phyloP scores from a whole-genome alignment of 2,329 filamentous ascomycete genomes.

The Fusarium anguioides region DNA sequence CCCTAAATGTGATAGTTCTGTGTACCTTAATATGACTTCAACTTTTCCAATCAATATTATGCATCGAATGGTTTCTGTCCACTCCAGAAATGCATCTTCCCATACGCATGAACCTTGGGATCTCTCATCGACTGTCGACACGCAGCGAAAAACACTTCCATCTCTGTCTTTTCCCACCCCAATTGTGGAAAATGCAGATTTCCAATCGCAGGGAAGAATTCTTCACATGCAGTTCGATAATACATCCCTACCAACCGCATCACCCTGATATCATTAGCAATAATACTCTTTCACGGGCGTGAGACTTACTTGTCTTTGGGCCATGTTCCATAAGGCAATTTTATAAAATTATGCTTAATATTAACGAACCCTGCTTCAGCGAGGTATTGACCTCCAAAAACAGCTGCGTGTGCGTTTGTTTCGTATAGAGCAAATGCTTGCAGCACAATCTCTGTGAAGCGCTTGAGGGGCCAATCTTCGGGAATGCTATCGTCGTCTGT shows the following conservation, averaged over 20 bases:
- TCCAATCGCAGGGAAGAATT: constrained; percentile 56
- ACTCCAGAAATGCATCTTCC: constrained; percentile 58
- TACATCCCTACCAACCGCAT: constrained; percentile 56
- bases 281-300: rapidly evolving
- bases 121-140: constrained; percentile 49
- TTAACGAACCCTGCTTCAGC: constrained; percentile 54
- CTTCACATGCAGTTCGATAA: constrained; percentile 54
- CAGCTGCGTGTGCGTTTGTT: constrained; percentile 53
- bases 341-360: constrained; percentile 52
- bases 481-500: constrained; percentile 52
- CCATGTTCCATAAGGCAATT: constrained; percentile 60
- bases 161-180: constrained; percentile 51
- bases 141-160: constrained; percentile 49
- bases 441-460: constrained; percentile 50
- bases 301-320: constrained; percentile 54
- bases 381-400: constrained; percentile 52
- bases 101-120: constrained; percentile 49
- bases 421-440: constrained; percentile 53
- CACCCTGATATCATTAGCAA: constrained; percentile 35
- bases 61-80: constrained; percentile 52
- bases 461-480: constrained; percentile 48
- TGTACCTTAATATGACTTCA: not conserved
- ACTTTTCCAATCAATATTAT: not conserved
- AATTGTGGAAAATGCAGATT: constrained; percentile 53
- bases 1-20: not conserved